Base-by-base conservation (phyloP, 176 grass and related monocot genomes). In the Chloris gayana region DNA sequence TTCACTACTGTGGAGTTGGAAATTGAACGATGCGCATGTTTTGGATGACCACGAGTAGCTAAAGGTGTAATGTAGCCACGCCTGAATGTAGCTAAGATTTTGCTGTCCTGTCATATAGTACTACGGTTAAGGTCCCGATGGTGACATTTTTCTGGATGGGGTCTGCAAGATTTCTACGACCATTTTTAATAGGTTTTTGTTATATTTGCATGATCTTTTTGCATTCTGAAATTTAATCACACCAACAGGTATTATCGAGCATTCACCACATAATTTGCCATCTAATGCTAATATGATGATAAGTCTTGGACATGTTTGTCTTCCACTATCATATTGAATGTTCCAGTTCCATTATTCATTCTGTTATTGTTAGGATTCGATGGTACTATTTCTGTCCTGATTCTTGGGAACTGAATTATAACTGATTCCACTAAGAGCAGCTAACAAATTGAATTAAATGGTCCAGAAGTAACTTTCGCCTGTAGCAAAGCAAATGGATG, bases 141-240 rank as follows among this genome's bases (percentile, higher is more conserved):
- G n/a, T 12, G 17, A 46, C 21, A 51, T 67, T 45, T 67, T 45
- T 70, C 59, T 2, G 21, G 10, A 50, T 15, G 21, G 41, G 4
- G 4, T 2, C 15, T 64, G 27, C 39, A 80, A 70, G 22, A 31
- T 12, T 32, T 81, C 27, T 18, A 26, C 37, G 10, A 18, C 19
- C 29, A 39, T 47, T 61, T 86, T 18, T 7, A 35, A 73, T 17
- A 25, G 14, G 1, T 9, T 66, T 80, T 49, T 22, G 11, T 60
- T 37, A 4, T 50, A 86, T 30, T 33, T 49, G 49, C 10, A 73
- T 80, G 67, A 15, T 74, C 38, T 44, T n/a, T 74, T 86, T 74
- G 13, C 11, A 46, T 14, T 81, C 53, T 72, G 68, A 29, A 81
- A 22, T 80, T 7, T 25, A 17, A 60, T 15, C 18, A 74, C 53